Evolutionary conservation across 192 early-diverging fungal genomes (phyloP).

Genomic region (Backusella australiensis): DNA sequence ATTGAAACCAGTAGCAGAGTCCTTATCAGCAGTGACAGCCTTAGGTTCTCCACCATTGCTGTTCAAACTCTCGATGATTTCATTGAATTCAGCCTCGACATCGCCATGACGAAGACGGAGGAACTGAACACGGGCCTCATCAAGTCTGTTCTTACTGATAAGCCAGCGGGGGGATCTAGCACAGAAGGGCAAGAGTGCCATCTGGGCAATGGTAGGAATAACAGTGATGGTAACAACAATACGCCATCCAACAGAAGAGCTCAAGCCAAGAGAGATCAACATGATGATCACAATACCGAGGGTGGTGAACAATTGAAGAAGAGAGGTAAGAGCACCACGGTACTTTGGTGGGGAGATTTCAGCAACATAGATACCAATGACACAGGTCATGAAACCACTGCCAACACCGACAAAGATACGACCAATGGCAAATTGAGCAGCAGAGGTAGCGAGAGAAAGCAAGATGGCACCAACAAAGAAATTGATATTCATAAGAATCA

Average conservation of each 20-base stretch:
- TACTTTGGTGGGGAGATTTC: slow-evolving; percentile 46
- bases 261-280: slow-evolving; percentile 37
- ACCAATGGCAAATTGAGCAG: slow-evolving; percentile 38
- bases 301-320: slow-evolving; percentile 55
- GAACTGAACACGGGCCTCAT: slow-evolving; percentile 61
- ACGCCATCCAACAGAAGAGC: slow-evolving; percentile 46
- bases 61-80: slow-evolving; percentile 33
- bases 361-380: slow-evolving; percentile 52
- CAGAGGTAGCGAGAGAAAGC: slow-evolving; percentile 34
- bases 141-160: slow-evolving; percentile 49
- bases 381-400: slow-evolving; percentile 52
- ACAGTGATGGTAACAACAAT: slow-evolving; percentile 42
- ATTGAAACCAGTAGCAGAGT: slow-evolving; percentile 1
- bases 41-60: slow-evolving; percentile 8
- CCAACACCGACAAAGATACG: slow-evolving; percentile 55
- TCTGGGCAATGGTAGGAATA: slow-evolving; percentile 54
- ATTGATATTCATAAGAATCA: slow-evolving; percentile 49
- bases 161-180: slow-evolving; percentile 72
- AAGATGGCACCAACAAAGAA: slow-evolving; percentile 45
- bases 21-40: neutral
- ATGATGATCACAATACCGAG: slow-evolving; percentile 53
- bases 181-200: slow-evolving; percentile 54
- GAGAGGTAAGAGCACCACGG: slow-evolving; percentile 47
- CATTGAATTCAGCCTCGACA: slow-evolving; percentile 56
- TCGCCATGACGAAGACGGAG: slow-evolving; percentile 55